These are phyloP conservation scores for Tilletia setariae DNA, from an alignment of 1,284 basidiomycete species.

Conservation along the genomic window DNA sequence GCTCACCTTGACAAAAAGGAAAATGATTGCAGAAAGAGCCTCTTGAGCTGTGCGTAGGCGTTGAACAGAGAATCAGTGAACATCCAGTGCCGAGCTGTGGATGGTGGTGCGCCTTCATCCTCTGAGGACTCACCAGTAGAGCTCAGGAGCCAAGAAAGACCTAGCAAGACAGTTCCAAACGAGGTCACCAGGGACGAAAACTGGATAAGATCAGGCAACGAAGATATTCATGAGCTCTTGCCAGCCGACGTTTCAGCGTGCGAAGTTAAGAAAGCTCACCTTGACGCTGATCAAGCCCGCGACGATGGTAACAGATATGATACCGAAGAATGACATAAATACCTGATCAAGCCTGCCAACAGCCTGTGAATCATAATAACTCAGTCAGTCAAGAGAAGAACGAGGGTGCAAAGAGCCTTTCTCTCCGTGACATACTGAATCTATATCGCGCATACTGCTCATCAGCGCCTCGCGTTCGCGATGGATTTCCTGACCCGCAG, in stretches of 20 bases:
- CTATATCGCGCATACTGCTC: conserved; percentile 83
- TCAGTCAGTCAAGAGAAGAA: neutral
- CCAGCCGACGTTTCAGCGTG: neutral
- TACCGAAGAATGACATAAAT: conserved; percentile 59
- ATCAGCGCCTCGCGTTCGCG: conserved; percentile 79
- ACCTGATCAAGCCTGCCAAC: conserved; percentile 61
- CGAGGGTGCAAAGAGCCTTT: conserved; percentile 56
- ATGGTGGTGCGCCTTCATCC: conserved; percentile 53
- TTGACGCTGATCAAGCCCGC: conserved; percentile 58
- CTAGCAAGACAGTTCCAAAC: conserved; percentile 76
- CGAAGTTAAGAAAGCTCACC: neutral
- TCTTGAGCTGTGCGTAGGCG: conserved; percentile 58
- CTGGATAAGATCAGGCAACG: conserved; percentile 34
- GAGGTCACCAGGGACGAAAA: conserved; percentile 72
- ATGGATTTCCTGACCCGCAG: conserved; percentile 75
- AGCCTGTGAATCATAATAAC: conserved; percentile 5
- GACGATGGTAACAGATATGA: conserved; percentile 70
- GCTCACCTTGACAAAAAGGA: conserved; percentile 69
- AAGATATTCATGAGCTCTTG: conserved; percentile 17
- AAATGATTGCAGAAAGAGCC: conserved; percentile 73
- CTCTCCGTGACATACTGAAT: conserved; percentile 72
- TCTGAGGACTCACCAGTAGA: conserved; percentile 56
- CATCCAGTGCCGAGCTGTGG: neutral
- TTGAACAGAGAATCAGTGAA: conserved; percentile 23
- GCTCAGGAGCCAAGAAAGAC: conserved; percentile 85